Evolutionary conservation across 257 asterid species (phyloP), one percentile per base, ranked within the genome.

Genomic region (Solanum okadae): DNA sequence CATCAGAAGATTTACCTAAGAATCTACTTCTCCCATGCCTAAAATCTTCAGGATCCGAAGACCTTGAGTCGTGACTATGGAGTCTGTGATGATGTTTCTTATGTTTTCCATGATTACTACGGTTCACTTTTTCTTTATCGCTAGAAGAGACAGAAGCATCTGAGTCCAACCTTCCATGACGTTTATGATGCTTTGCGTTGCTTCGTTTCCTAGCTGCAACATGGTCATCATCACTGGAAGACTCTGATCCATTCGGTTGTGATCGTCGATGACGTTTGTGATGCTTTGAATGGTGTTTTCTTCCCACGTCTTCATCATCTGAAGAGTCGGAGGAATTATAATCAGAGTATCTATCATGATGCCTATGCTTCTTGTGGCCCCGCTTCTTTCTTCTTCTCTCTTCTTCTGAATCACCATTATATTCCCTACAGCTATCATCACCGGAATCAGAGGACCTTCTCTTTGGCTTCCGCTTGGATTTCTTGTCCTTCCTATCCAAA

Each of bases 401-500:
- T 88, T 90, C 95, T 87, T 91, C 95, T 81, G 92, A 88, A 27
- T 91, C 93, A 52, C 91, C 91, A 56, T 90, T 93, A 52, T 91
- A 89, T 68, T 82, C 94, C 86, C 90, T 92, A 83, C 93, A 91
- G 90, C 92, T 89, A 86, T 87, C 93, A 52, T 91, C 94, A 88
- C 89, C 56, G 65, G 94, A 91, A 52, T 87, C 90, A 3, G 93
- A 93, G 38, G 92, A 90, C 15, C 90, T 89, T 87, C 94, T 93
- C 91, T 90, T 96, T 7, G 91, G 88, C 93, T 94, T 94, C 52
- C 90, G 93, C 88, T 87, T 95, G 75, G 93, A 87, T 89, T 89
- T 94, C 91, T 84, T 94, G 15, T 93, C 93, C 91, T 85, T 92
- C 92, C 88, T 94, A 82, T 95, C 97, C 86, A 88, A 92, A 73